Base-by-base conservation (phyloP, 2,329 filamentous ascomycete species). In the Fusarium sambucinum region DNA sequence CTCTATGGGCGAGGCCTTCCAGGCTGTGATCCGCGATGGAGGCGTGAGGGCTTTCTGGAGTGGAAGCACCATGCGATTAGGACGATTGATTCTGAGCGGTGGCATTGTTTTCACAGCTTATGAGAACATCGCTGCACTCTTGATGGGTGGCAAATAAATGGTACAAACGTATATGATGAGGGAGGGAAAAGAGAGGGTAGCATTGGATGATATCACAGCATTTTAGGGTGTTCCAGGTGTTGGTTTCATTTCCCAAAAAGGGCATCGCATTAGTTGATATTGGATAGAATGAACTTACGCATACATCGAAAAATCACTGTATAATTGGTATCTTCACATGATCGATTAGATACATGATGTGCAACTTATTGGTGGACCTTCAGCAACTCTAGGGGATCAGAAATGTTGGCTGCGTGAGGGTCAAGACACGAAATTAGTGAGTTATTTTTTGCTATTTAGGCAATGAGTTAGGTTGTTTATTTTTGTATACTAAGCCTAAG, bases 41-140 rank as follows among this genome's bases (percentile, higher is more conserved):
- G 89, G 89, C 0, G 66, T 90, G 3, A 81, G 79, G 38, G 89
- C 85, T 0, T 87, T 91, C 63, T 92, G 89, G 89, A 87, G 85
- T 60, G 89, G 89, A 1, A 91, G 88, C 33, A 87, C 87, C 0
- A 91, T 92, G 89, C 81, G 90, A 57, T 73, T 92, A 25, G 88
- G 89, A 1, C 77, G 89, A 63, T 84, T 89, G 5, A 82, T 91
- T 1, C 83, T 91, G 44, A 88, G 86, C 68, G 89, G 89, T n/a
- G 89, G 89, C 0, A 90, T 90, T 60, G 76, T 90, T 2, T 90
- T 90, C 66, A 88, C 87, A 3, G 84, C 85, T 4, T 89, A 89
- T 72, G 88, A 90, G 73, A 83, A 86, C 61, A 82, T 86, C 16
- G 82, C 83, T 0, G 50, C 48, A 0, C 16, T 68, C 3, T 27